Conservation (phyloP, 2,329 filamentous ascomycete species). For the Neonectria punicea region DNA sequence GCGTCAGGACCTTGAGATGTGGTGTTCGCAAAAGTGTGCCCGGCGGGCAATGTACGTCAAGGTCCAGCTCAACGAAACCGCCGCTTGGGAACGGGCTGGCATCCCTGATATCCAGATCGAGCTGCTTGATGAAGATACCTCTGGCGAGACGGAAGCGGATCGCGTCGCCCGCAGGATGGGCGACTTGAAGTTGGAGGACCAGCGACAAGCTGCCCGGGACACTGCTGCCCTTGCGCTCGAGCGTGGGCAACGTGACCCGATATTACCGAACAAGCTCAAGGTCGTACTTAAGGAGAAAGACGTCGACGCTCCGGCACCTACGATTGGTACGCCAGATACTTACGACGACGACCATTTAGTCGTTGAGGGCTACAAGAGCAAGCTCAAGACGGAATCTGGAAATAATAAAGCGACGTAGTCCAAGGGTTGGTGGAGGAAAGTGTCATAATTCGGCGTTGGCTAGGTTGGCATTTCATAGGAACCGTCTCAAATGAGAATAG, state of each 20-base stretch:
- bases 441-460: slow-evolving; percentile 28
- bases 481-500: slow-evolving; percentile 11
- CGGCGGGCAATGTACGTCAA: slow-evolving; percentile 85
- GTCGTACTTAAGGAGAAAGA: slow-evolving; percentile 65
- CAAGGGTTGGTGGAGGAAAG: background rate
- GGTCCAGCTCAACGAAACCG: slow-evolving; percentile 86
- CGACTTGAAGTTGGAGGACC: slow-evolving; percentile 57
- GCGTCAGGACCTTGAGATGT: slow-evolving; percentile 80
- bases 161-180: slow-evolving; percentile 51
- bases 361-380: slow-evolving; percentile 63
- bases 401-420: slow-evolving; percentile 19
- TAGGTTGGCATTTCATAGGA: slow-evolving; percentile 5
- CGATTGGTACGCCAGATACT: slow-evolving; percentile 36
- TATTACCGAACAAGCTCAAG: slow-evolving; percentile 51
- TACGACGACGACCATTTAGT: slow-evolving; percentile 56
- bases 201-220: slow-evolving; percentile 53
- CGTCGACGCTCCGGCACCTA: slow-evolving; percentile 34
- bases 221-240: slow-evolving; percentile 61
- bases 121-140: slow-evolving; percentile 73
- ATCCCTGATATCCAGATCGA: slow-evolving; percentile 67
- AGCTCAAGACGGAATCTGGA: slow-evolving; percentile 35
- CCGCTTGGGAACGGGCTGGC: slow-evolving; percentile 82
- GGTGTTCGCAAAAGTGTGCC: slow-evolving; percentile 86
- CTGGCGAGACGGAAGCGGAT: slow-evolving; percentile 56
- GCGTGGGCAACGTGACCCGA: slow-evolving; percentile 50